A percentile compares a stretch with the other conserved stretches of the same genome.
Evolutionary conservation across 495 filamentous ascomycete genomes (phyloP).

Genomic region (Oleoguttula mirabilis): DNA sequence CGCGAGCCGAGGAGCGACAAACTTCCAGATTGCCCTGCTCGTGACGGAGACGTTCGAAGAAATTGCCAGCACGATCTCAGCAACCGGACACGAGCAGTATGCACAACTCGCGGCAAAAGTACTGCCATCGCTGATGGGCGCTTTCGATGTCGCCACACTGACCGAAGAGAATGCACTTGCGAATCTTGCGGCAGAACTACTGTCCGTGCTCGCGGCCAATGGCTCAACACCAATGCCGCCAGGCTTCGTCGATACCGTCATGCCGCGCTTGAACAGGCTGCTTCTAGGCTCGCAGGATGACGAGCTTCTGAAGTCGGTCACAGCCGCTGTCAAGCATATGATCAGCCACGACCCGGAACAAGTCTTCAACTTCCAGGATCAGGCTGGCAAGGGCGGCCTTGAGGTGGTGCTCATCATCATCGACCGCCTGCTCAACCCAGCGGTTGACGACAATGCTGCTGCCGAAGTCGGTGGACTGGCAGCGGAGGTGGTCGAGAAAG

Average conservation of each 20-base stretch:
- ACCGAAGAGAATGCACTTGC: conserved; percentile 74
- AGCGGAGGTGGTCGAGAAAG: conserved; percentile 88
- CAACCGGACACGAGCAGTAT: conserved; percentile 55
- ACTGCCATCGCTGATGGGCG: conserved; percentile 71
- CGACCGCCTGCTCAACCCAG: conserved; percentile 73
- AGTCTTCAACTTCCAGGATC: conserved; percentile 67
- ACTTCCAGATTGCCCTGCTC: conserved; percentile 72
- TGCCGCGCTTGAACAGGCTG: conserved; percentile 77
- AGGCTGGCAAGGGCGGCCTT: conserved; percentile 66
- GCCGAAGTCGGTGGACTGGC: conserved; percentile 90
- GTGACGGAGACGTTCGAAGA: conserved; percentile 87
- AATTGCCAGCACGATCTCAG: conserved; percentile 54
- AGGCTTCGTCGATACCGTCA: conserved; percentile 69
- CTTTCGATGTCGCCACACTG: conserved; percentile 75
- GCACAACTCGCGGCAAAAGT: conserved; percentile 74
- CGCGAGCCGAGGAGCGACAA: conserved; percentile 73
- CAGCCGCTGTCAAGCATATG: conserved; percentile 74
- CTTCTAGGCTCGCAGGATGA: conserved; percentile 68
- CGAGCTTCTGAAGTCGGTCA: conserved; percentile 77
- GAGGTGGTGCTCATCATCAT: conserved; percentile 85
- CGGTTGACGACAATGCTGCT: conserved; percentile 80
- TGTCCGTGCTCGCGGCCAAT: conserved; percentile 68
- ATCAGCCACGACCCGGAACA: conserved; percentile 78
- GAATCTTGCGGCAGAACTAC: conserved; percentile 70
- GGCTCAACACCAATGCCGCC: conserved; percentile 71